These are phyloP conservation scores for Pestalotiopsis sp. DNA, from an alignment of 2,329 filamentous ascomycete genomes.

Conservation along the genomic window DNA sequence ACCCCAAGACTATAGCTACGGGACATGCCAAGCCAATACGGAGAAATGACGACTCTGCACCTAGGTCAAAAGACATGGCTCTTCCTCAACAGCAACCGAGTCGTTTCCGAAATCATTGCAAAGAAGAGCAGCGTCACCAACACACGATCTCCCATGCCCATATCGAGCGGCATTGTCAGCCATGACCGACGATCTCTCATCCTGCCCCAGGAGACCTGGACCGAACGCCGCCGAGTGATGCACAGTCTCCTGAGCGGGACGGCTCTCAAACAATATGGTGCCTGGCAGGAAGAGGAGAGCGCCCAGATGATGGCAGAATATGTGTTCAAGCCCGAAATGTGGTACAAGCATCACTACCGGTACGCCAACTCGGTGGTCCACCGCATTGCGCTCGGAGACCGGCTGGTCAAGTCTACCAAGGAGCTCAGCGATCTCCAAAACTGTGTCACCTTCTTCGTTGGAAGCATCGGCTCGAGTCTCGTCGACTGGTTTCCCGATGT, in stretches of 20 bases:
- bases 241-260: slow-evolving; percentile 36
- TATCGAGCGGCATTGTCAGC: slow-evolving; percentile 37
- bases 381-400: slow-evolving; percentile 33
- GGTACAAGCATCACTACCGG: slow-evolving; percentile 36
- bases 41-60: slow-evolving; percentile 23
- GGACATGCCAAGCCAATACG: slow-evolving; percentile 12
- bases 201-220: slow-evolving; percentile 26
- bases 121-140: slow-evolving; percentile 34
- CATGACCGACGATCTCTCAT: slow-evolving; percentile 26
- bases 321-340: slow-evolving; percentile 28
- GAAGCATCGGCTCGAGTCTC: slow-evolving; percentile 23
- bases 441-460: slow-evolving; percentile 30
- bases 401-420: slow-evolving; percentile 25
- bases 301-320: slow-evolving; percentile 32
- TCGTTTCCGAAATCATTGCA: slow-evolving; percentile 34
- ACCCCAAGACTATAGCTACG: neutral
- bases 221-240: slow-evolving; percentile 36
- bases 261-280: slow-evolving; percentile 29
- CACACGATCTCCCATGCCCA: slow-evolving; percentile 32
- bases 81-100: slow-evolving; percentile 34
- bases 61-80: slow-evolving; percentile 34
- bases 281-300: slow-evolving; percentile 35
- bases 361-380: slow-evolving; percentile 37
- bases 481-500: slow-evolving; percentile 19
- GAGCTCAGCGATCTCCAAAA: slow-evolving; percentile 33